Evolutionary conservation across 2,329 filamentous ascomycete genomes (phyloP).

Genomic region (Neofusicoccum ribis): DNA sequence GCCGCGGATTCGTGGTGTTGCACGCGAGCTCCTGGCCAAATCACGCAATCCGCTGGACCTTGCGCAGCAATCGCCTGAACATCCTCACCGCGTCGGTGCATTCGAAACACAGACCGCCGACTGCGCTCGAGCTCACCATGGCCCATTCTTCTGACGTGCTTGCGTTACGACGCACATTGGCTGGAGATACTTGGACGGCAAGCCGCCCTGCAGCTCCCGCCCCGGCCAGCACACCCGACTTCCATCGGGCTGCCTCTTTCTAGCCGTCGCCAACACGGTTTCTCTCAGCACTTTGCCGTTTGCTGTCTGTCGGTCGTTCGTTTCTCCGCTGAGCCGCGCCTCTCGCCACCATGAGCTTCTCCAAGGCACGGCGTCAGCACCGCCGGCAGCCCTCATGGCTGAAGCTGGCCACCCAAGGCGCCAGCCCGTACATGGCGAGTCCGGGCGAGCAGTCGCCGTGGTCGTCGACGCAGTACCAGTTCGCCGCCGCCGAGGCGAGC

Average conservation of each 20-base stretch:
- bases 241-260: not conserved
- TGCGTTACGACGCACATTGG: constrained; percentile 11
- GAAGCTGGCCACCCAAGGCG: constrained; percentile 1
- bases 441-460: constrained; percentile 11
- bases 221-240: constrained; percentile 4
- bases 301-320: not conserved
- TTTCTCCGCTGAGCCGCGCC: not conserved
- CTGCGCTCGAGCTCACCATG: constrained; percentile 16
- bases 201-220: not conserved
- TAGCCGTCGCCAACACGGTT: not conserved
- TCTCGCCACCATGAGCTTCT: constrained; percentile 9
- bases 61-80: constrained; percentile 1
- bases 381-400: constrained; percentile 12
- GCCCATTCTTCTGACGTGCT: constrained; percentile 20
- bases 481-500: constrained; percentile 8
- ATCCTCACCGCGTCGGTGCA: constrained; percentile 3
- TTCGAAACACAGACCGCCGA: constrained; percentile 6
- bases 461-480: constrained; percentile 12
- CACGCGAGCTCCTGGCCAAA: constrained; percentile 18
- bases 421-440: constrained; percentile 1
- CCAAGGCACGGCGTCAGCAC: constrained; percentile 7
- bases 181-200: constrained; percentile 6
- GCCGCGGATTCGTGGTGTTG: constrained; percentile 16
- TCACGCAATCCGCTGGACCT: constrained; percentile 18
- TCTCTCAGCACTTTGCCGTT: not conserved